These are phyloP conservation scores for Zygoascus meyerae DNA, from an alignment of 1,139 yeast species.

Conservation along the genomic window DNA sequence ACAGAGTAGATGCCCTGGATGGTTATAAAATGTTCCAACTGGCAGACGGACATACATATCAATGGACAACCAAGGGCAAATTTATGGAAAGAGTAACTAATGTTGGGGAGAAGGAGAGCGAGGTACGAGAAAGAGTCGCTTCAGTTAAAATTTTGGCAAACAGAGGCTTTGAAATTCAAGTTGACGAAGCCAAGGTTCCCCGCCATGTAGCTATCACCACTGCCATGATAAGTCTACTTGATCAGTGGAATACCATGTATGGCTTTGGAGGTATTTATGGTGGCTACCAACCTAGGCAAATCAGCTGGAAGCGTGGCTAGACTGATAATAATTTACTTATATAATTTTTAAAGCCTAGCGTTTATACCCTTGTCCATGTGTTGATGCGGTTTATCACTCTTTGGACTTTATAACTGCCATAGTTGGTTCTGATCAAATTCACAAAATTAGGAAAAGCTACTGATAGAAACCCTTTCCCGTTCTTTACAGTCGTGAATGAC, in stretches of 20 bases:
- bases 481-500: no score
- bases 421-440: no score
- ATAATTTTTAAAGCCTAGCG: no score
- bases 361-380: no score
- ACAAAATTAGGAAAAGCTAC: no score
- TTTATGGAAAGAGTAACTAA: slow-evolving; percentile 52
- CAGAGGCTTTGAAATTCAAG: slow-evolving; percentile 47
- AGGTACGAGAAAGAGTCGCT: slow-evolving; percentile 55
- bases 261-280: slow-evolving; percentile 59
- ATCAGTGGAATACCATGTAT: slow-evolving; percentile 59
- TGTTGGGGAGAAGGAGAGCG: slow-evolving; percentile 56
- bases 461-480: no score
- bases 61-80: slow-evolving; percentile 58
- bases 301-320: slow-evolving; percentile 56
- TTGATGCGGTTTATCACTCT: no score
- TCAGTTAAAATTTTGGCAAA: slow-evolving; percentile 43
- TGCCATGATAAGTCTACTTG: slow-evolving; percentile 55
- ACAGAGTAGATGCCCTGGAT: slow-evolving; percentile 57
- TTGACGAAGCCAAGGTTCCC: slow-evolving; percentile 51
- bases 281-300: slow-evolving; percentile 46
- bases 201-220: slow-evolving; percentile 53
- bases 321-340: background rate
- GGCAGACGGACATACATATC: slow-evolving; percentile 54
- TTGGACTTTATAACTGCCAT: no score
- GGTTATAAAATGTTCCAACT: slow-evolving; percentile 53